Evolutionary conservation across 768 basidiomycete genomes (phyloP).

Genomic region (Rhizopogon vinicolor): DNA sequence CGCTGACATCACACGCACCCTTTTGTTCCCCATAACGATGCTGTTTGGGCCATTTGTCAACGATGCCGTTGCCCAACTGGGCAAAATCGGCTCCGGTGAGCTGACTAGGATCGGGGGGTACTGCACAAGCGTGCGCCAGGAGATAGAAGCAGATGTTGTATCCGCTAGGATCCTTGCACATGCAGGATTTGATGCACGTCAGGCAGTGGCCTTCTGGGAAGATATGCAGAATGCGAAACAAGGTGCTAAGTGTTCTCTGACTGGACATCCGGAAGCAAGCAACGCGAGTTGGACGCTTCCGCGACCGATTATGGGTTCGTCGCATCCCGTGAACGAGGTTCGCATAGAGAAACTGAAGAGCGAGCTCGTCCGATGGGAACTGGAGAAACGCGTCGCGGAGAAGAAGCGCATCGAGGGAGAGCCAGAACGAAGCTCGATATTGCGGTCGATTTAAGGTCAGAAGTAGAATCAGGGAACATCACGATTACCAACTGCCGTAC

Average conservation of each 20-base stretch:
- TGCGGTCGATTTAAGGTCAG: not conserved
- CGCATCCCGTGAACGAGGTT: conserved; percentile 42
- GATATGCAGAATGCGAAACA: conserved; percentile 32
- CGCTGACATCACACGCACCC: conserved; percentile 69
- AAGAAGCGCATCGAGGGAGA: conserved; percentile 17
- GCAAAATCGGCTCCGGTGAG: conserved; percentile 74
- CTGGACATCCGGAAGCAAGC: conserved; percentile 7
- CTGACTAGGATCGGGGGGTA: conserved; percentile 65
- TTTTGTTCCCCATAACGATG: conserved; percentile 88
- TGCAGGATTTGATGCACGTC: conserved; percentile 85
- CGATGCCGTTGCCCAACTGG: conserved; percentile 82
- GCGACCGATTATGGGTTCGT: conserved; percentile 30
- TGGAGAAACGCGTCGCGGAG: conserved; percentile 25
- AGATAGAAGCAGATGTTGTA: conserved; percentile 90
- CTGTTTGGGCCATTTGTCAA: conserved; percentile 93
- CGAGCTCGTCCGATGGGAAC: conserved; percentile 45
- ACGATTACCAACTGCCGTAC: not conserved
- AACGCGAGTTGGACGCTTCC: conserved; percentile 13
- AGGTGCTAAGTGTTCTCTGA: conserved; percentile 17
- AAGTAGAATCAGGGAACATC: not conserved
- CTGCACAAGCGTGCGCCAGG: conserved; percentile 79
- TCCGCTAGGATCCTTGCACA: conserved; percentile 86
- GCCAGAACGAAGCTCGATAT: conserved; percentile 10
- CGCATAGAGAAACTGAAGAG: conserved; percentile 34
- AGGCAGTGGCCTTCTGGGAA: conserved; percentile 84